Conservation (phyloP, 306 rosid genomes). For the Prosopis cineraria region DNA sequence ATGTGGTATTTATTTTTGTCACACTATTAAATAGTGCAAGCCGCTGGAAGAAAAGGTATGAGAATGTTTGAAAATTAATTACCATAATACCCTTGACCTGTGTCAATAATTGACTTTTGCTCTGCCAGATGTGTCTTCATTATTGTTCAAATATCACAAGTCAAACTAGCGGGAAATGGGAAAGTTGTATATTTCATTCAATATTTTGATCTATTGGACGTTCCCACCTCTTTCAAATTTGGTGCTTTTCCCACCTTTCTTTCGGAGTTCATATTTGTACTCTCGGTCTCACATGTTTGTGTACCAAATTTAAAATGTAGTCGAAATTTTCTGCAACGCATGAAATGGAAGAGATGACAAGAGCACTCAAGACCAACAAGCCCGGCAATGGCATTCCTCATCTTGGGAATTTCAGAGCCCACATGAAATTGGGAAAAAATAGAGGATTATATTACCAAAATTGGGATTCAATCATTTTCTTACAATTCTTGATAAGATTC, state of each 20-base stretch:
- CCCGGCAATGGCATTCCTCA: background rate
- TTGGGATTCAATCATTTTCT: conserved; percentile 53
- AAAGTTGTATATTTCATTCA: conserved; percentile 21
- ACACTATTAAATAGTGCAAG: background rate
- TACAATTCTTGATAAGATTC: conserved; percentile 48
- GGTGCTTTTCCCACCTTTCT: conserved; percentile 3
- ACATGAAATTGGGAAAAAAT: background rate
- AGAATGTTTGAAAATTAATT: background rate
- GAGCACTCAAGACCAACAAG: background rate
- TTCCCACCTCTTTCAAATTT: conserved; percentile 56
- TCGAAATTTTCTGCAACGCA: background rate
- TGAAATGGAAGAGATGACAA: background rate
- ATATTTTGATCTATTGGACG: conserved; percentile 2
- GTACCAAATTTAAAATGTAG: background rate
- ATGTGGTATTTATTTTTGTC: too few species aligned
- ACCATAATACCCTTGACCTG: background rate
- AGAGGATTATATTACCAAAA: conserved; percentile 39
- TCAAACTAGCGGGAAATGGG: conserved; percentile 54
- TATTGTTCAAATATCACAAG: background rate
- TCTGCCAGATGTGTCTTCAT: background rate
- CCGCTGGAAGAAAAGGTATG: background rate
- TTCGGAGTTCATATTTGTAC: background rate
- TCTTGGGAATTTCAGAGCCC: background rate
- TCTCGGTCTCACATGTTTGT: background rate
- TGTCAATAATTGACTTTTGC: background rate